phyloP scores from a whole-genome alignment of 2,329 filamentous ascomycete genomes.

The Paecilomyces sp. region DNA sequence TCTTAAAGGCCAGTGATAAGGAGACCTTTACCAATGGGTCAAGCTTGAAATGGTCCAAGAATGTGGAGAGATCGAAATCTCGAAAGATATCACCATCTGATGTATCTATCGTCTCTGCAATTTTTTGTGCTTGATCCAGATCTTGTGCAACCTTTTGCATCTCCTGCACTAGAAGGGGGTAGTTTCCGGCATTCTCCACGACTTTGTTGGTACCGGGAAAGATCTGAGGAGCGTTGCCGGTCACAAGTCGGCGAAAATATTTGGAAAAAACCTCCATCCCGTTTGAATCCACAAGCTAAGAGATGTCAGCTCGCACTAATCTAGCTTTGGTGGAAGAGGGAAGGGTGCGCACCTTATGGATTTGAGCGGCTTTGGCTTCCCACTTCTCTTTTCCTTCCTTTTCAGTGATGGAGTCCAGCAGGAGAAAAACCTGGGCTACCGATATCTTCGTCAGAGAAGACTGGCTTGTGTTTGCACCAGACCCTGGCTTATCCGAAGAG shows the following conservation, averaged over 20 bases:
- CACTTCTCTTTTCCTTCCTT: constrained; percentile 88
- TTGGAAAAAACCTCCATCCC: constrained; percentile 98
- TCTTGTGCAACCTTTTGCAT: constrained; percentile 80
- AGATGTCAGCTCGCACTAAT: constrained; percentile 1
- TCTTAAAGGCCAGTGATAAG: constrained; percentile 81
- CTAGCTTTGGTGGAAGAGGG: background rate
- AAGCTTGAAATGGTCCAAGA: constrained; percentile 92
- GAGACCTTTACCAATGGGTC: constrained; percentile 83
- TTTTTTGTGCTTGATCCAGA: constrained; percentile 75
- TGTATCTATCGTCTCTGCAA: constrained; percentile 86
- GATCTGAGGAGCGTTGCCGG: constrained; percentile 83
- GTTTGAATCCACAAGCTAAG: constrained; percentile 87
- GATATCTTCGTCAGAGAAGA: constrained; percentile 82
- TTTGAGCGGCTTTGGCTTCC: constrained; percentile 84
- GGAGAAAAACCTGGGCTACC: constrained; percentile 87
- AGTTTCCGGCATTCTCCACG: constrained; percentile 70
- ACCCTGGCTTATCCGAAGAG: constrained; percentile 41
- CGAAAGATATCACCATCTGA: constrained; percentile 89
- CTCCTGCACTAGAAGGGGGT: constrained; percentile 73
- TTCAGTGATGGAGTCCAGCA: constrained; percentile 91
- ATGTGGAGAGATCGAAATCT: constrained; percentile 91
- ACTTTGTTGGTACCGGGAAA: constrained; percentile 72
- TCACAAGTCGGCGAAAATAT: constrained; percentile 88
- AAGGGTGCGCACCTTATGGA: constrained; percentile 65
- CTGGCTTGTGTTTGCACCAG: constrained; percentile 41